These are phyloP conservation scores for Apiospora hydei DNA, from an alignment of 2,329 filamentous ascomycete genomes.

Conservation along the genomic window DNA sequence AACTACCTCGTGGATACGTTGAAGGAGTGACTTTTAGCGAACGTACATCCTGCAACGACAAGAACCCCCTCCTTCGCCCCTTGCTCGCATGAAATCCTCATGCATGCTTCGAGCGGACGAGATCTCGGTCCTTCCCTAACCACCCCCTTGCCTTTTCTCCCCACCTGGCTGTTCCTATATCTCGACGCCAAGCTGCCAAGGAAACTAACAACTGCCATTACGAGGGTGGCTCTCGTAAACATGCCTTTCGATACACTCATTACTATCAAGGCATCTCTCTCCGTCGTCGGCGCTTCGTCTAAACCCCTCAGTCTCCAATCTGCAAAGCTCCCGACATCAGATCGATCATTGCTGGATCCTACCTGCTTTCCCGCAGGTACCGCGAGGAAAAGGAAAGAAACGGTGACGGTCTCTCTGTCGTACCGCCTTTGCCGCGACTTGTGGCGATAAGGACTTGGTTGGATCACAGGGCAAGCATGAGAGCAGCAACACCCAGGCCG, in stretches of 20 bases:
- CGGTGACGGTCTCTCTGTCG: neutral
- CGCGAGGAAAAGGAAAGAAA: neutral
- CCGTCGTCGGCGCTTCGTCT: neutral
- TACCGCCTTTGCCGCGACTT: neutral
- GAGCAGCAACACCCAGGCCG: neutral
- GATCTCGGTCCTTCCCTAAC: neutral
- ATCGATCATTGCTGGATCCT: neutral
- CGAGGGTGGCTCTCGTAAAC: conserved; percentile 8
- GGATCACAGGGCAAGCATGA: conserved; percentile 1
- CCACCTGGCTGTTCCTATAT: neutral
- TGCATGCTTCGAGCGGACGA: neutral
- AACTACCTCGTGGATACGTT: neutral
- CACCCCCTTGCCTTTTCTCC: neutral
- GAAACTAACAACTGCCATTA: neutral
- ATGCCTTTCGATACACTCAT: neutral
- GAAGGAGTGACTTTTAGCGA: neutral
- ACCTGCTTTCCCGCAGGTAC: neutral
- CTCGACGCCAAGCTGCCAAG: conserved; percentile 10
- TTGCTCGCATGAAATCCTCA: neutral
- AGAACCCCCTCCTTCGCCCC: neutral
- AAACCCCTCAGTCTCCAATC: neutral
- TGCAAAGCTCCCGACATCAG: neutral
- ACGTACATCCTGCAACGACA: neutral
- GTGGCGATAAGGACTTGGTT: neutral
- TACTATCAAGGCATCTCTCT: neutral